These are phyloP conservation scores for Diaporthe citrichinensis DNA, from an alignment of 2,329 filamentous ascomycete species.

Conservation along the genomic window DNA sequence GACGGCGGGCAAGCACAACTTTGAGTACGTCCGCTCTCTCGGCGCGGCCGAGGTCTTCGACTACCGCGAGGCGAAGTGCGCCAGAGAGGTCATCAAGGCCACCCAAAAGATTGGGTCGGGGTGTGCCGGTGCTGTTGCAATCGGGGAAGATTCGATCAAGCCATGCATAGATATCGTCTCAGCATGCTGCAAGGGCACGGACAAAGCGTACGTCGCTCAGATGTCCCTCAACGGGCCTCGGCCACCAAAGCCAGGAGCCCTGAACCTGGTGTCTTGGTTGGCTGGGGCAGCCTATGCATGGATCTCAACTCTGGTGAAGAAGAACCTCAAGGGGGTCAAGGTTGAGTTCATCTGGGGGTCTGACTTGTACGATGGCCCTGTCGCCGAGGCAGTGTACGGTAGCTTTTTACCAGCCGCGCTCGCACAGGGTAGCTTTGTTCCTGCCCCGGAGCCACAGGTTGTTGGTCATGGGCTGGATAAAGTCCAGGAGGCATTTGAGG, in stretches of 20 bases:
- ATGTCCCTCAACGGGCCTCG: constrained; percentile 19
- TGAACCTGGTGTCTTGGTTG: constrained; percentile 13
- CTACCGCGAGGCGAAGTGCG: constrained; percentile 51
- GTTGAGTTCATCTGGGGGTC: constrained; percentile 46
- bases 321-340: constrained; percentile 2
- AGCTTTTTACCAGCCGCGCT: constrained; percentile 49
- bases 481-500: constrained; percentile 49
- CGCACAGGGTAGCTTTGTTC: constrained; percentile 44
- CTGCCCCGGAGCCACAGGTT: constrained; percentile 46
- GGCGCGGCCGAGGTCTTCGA: constrained; percentile 60
- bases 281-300: neutral
- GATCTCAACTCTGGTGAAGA: constrained; percentile 20
- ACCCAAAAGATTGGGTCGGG: constrained; percentile 40
- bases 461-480: constrained; percentile 48
- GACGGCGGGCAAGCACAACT: constrained; percentile 57
- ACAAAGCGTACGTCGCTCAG: constrained; percentile 36
- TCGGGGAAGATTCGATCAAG: constrained; percentile 40
- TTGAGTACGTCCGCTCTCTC: constrained; percentile 54
- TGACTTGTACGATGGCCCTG: constrained; percentile 42
- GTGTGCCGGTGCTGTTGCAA: constrained; percentile 45
- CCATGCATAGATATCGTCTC: constrained; percentile 44
- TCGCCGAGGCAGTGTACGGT: constrained; percentile 45
- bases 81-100: constrained; percentile 48
- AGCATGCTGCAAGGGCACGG: constrained; percentile 6
- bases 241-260: neutral